Conservation (phyloP, 1,284 basidiomycete genomes). For the Pseudomicrostroma phylloplanum region DNA sequence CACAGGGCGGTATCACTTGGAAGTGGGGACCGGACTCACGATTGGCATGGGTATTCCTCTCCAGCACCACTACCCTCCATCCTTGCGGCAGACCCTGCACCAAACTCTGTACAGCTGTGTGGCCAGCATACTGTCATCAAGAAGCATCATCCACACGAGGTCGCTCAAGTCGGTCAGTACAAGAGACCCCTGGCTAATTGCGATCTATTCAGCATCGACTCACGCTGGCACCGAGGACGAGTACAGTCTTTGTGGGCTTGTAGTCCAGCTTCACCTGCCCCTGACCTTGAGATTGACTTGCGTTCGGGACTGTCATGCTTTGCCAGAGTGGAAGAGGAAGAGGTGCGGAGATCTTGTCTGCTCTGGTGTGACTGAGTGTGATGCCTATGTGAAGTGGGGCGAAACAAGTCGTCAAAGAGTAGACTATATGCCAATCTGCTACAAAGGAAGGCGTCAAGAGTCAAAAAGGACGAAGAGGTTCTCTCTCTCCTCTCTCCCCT, state of each 20-base stretch:
- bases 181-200: background rate
- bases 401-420: too few species aligned
- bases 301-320: too few species aligned
- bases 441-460: too few species aligned
- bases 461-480: too few species aligned
- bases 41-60: slow-evolving; percentile 61
- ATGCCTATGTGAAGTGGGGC: too few species aligned
- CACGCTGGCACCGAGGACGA: slow-evolving; percentile 15
- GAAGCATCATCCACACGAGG: background rate
- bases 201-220: background rate
- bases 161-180: too few species aligned
- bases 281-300: too few species aligned
- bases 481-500: too few species aligned
- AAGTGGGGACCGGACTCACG: background rate
- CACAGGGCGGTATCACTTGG: background rate
- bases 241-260: slow-evolving; percentile 11
- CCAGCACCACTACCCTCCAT: slow-evolving; percentile 66
- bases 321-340: too few species aligned
- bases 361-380: too few species aligned
- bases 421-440: too few species aligned
- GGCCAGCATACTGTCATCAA: slow-evolving; percentile 40
- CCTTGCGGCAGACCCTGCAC: slow-evolving; percentile 58
- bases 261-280: background rate
- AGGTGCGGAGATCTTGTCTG: too few species aligned
- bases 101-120: slow-evolving; percentile 60